Percentiles rank a stretch among this genome's conserved stretches.
Conservation (phyloP, 352 stramenopile genomes). For the Porosira glacialis region DNA sequence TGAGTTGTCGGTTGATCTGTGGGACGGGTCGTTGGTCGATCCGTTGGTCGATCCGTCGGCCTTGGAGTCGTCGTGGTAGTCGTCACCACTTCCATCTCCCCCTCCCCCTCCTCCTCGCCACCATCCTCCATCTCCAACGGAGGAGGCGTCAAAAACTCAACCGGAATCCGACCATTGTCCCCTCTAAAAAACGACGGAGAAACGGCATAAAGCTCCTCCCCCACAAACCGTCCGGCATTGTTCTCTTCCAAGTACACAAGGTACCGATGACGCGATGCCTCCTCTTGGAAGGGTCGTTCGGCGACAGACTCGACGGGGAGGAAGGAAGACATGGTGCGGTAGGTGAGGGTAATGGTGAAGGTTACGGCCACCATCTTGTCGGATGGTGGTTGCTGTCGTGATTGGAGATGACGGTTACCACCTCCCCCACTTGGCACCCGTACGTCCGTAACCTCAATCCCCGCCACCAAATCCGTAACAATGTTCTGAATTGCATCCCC, state of each 20-base stretch:
- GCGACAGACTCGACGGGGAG: conserved; percentile 26
- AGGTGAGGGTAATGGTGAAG: conserved; percentile 32
- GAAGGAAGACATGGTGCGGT: conserved; percentile 17
- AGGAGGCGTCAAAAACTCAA: too few relatives aligned
- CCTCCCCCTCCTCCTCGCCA: too few relatives aligned
- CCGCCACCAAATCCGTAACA: conserved; percentile 31
- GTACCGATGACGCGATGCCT: conserved; percentile 19
- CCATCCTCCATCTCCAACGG: too few relatives aligned
- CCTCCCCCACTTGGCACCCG: conserved; percentile 8
- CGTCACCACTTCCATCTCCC: neutral
- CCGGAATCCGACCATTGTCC: conserved; percentile 16
- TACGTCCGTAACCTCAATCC: conserved; percentile 24
- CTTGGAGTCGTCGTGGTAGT: neutral
- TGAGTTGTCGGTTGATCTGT: conserved; percentile 2
- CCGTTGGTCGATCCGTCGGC: too few relatives aligned
- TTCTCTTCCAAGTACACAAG: conserved; percentile 25
- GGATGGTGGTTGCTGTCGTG: conserved; percentile 1
- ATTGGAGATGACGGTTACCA: conserved; percentile 4
- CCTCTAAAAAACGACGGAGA: conserved; percentile 31
- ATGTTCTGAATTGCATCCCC: conserved; percentile 46
- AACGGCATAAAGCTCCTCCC: conserved; percentile 13
- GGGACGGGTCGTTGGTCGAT: neutral
- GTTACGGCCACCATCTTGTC: conserved; percentile 15
- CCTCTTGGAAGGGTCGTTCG: conserved; percentile 36
- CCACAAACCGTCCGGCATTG: conserved; percentile 24